Evolutionary conservation across 2,329 filamentous ascomycete genomes (phyloP), one percentile per base, ranked within the genome.

Genomic region (Aspergillus pseudoglaucus): DNA sequence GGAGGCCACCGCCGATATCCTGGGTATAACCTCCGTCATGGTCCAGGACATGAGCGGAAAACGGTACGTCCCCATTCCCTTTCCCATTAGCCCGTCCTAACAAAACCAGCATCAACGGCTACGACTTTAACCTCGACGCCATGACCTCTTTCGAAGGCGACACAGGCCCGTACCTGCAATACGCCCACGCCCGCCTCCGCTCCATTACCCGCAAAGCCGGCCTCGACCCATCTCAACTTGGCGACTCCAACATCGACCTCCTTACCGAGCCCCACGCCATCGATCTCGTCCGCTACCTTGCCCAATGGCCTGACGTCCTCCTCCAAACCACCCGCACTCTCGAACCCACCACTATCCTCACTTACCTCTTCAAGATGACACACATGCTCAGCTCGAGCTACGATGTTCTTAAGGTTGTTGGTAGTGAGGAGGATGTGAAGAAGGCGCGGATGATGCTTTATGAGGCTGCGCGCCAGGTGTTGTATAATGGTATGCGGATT

Each of bases 31-130:
- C 55, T 86, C 87, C 63, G 91, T 97, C 64, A 97, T 97, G 90
- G 89, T 95, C 17, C 91, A 97, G 71, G 93, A 97, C 64, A 95
- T 97, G 89, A 87, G 82, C 56, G 93, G 91, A 67, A 97, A 96
- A 81, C 82, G 88, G 84, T 85, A 70, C 55, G 78, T 12, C 61
- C 15, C 32, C 6, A 17, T 9, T 20, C 10, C 12, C 7, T 18
- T 3, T 61, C 62, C 27, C 69, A 71, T 50, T 73, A 69, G 49
- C 64, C 4, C 69, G 72, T 57, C 71, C 78, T 67, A 74, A 75
- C 49, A 61, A 12, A 15, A 32, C 23, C 48, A 77, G 76, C 54
- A 74, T 83, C 63, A 82, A 83, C 68, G 79, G 80, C 59, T 83
- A 84, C 65, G 75, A 78, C 57, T 84, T 84, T 69, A 80, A 84